These are phyloP conservation scores for Phellopilus nigrolimitatus DNA, from an alignment of 1,284 basidiomycete species.

Conservation along the genomic window DNA sequence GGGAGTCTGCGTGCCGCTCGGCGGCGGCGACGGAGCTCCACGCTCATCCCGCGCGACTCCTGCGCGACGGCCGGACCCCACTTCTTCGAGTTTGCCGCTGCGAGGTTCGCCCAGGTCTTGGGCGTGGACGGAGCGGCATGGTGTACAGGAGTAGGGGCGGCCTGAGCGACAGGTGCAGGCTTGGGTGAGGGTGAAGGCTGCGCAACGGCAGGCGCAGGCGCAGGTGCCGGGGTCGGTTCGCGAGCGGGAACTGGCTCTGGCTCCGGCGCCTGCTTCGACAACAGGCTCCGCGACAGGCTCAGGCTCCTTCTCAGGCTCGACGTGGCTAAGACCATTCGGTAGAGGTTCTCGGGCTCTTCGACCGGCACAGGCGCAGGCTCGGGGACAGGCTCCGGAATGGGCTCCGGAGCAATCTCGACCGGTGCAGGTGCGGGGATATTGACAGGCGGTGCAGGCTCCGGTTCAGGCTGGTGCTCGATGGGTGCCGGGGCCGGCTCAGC, in stretches of 20 bases:
- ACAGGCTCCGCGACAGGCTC: slow-evolving; percentile 21
- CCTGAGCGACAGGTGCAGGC: too few species aligned
- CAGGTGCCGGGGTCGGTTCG: too few species aligned
- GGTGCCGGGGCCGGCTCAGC: slow-evolving; percentile 23
- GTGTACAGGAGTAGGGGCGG: too few species aligned
- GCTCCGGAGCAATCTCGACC: slow-evolving; percentile 26
- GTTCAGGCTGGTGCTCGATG: slow-evolving; percentile 42
- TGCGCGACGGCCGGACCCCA: too few species aligned
- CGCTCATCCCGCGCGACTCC: too few species aligned
- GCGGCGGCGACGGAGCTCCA: too few species aligned
- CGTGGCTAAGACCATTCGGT: slow-evolving; percentile 34
- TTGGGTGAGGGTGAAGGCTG: slow-evolving; percentile 31
- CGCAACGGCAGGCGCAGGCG: slow-evolving; percentile 30
- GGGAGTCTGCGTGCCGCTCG: too few species aligned
- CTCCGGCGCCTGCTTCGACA: too few species aligned
- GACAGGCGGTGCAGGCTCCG: slow-evolving; percentile 26
- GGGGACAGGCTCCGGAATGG: slow-evolving; percentile 29
- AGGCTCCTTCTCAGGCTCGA: slow-evolving; percentile 24
- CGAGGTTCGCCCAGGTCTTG: too few species aligned
- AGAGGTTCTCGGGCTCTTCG: slow-evolving; percentile 35
- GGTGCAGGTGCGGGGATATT: slow-evolving; percentile 22
- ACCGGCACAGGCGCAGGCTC: slow-evolving; percentile 35
- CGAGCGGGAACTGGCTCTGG: too few species aligned
- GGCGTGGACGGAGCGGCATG: too few species aligned
- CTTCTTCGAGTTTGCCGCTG: too few species aligned